Evolutionary conservation across 164 flowering plant species (phyloP), one percentile per base, ranked within the genome.

Genomic region (Stephania cephalantha): DNA sequence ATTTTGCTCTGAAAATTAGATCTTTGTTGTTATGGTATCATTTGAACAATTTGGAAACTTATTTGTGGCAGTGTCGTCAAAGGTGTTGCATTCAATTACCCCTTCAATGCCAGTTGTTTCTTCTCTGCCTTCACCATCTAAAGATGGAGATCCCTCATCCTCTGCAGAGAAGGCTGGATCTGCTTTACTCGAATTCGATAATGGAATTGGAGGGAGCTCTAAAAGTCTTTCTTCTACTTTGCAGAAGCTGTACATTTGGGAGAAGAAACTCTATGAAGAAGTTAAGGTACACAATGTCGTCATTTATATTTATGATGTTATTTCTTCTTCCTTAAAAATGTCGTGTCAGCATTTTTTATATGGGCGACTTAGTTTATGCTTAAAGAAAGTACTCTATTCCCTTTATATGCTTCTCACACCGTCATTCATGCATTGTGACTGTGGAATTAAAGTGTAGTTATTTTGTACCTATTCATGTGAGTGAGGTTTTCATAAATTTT

Each of bases 221-320:
- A 72, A 78, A 69, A 88, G 82, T 74, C 92, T 96, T 71, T 92
- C 98, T 46, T 88, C 91, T 11, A 89, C 97, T 17, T 77, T 96
- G 78, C 91, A 89, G 44, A 96, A 91, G 85, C 82, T 94, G 6
- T 84, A 86, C 74, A 87, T 92, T 20, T 96, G 97, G 99, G 99
- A 94, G 88, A 96, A 92, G 85, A 96, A 96, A 77, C 91, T 96
- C 46, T 91, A 85, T 72, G 84, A 88, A 18, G 99, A 96, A 88
- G 98, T 96, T 22, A 96, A 94, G 97, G 99, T 96, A 84, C 76
- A 80, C 31, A 64, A 1, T 76, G 9, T 58, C 29, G 58, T 72
- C 15, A 71, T 75, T 42, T 18, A 12, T n/a, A 12, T n/a, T 70
- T 22, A 68, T 22, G 65, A 31, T 70, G 22, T 18, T 61, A n/a